Evolutionary conservation across 768 basidiomycete species (phyloP), one percentile per base, ranked within the genome.

Genomic region (Kockovaella imperatae): DNA sequence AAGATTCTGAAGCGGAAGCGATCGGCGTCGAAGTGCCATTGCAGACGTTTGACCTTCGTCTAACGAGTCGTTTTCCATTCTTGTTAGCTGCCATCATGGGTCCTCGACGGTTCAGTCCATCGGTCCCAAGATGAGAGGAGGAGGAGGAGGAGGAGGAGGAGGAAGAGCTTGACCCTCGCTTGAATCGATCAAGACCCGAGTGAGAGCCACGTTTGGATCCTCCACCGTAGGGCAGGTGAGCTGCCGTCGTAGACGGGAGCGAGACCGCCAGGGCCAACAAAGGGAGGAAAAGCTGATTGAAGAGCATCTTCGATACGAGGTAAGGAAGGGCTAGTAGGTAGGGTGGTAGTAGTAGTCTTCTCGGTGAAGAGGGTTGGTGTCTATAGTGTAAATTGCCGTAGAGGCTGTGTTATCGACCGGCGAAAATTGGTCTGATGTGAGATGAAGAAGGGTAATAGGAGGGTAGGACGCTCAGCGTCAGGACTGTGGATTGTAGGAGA

Each of bases 21-120:
- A 50, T 45, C 17, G 46, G 34, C 26, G 51, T 60, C 11, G 48
- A 47, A n/a, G 35, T 49, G 6, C 43, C 40, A 21, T 17, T 30
- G 52, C 46, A 24, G 58, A 38, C 20, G 35, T 42, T 26, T 48
- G 49, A 17, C 54, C 40, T 4, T 14, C 41, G 23, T 47, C 45
- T 58, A 57, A 54, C 64, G 67, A 7, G 45, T 44, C 18, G 20
- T 42, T n/a, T 47, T 45, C 53, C n/a, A n/a, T 64, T 65, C 57
- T 64, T 64, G 59, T 65, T 67, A n/a, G 49, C 52, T 53, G 14
- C 35, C 40, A n/a, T 30, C 47, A 35, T 21, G 35, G n/a, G 26
- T n/a, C 10, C 18, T 8, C 20, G 26, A 15, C 13, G 20, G 23
- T 10, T 35, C 40, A 35, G 38, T 21, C 26, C n/a, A 40, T 18